Base-by-base conservation (phyloP, 352 stramenopile genomes). In the Phytophthora boehmeriae region DNA sequence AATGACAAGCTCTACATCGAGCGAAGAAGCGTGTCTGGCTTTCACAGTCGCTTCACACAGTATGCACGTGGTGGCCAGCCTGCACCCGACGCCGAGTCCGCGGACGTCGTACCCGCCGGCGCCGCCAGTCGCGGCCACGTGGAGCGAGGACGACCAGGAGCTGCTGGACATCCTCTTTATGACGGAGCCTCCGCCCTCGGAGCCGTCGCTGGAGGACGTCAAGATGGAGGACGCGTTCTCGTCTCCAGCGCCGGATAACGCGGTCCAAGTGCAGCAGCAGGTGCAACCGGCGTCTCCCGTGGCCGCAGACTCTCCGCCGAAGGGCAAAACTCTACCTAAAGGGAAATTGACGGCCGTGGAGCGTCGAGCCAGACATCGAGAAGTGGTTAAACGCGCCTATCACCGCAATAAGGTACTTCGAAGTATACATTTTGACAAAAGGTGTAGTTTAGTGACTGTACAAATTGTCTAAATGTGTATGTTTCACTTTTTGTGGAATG, bases 331-430 rank as follows among this genome's bases (percentile, higher is more conserved):
- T 20, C 54, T 42, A 22, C 47, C 51, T 8, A 67, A 71, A 48
- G 55, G 36, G 0, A 88, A 88, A 42, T 68, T 86, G n/a, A 82
- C 75, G 35, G 52, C 78, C 2, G 66, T 73, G 6, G 80, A 92
- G 57, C 79, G 82, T 5, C 78, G 80, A 19, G 78, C 60, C 32
- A 69, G 80, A 55, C 83, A 92, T 45, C 74, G 83, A 27, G 83
- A 92, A 55, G 83, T 92, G 41, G 83, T 92, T 2, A 75, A 80
- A 20, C 83, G 83, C n/a, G 86, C 83, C 6, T 92, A 92, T 49
- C 80, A 92, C 30, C 76, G 83, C 42, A 92, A 83, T 54, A 92
- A 92, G 68, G 81, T 88, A 41, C 35, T 30, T 6, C 6, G 25
- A 30, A 3, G 25, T 30, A n/a, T n/a, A n/a, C n/a, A n/a, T n/a